Conservation (phyloP, 108 stramenopile species). For the Skeletonema potamos region DNA sequence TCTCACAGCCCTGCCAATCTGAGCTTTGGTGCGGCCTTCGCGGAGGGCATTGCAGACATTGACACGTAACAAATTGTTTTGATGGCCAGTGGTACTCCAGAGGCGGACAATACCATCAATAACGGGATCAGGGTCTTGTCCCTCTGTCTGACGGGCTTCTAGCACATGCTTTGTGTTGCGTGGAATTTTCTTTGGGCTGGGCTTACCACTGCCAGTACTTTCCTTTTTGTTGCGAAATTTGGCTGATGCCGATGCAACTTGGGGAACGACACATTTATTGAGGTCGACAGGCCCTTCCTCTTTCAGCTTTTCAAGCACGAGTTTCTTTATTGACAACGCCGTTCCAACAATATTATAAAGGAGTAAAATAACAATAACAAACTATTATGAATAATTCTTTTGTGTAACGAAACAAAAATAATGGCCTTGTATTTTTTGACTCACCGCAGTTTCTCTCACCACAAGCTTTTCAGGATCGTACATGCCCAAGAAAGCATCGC, state of each 20-base stretch:
- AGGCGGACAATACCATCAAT: not conserved
- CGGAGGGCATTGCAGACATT: not conserved
- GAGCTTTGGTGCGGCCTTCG: not conserved
- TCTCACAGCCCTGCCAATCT: not conserved
- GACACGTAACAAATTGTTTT: not conserved
- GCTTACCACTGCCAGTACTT: not conserved
- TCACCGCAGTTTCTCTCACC: slow-evolving; percentile 10
- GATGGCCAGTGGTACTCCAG: not conserved
- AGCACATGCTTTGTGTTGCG: not conserved
- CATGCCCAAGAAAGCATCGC: slow-evolving; percentile 10
- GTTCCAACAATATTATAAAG: not conserved
- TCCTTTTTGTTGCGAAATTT: not conserved
- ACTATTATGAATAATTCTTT: too few species aligned
- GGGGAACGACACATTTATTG: not conserved
- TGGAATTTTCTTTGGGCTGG: not conserved
- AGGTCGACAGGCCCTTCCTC: not conserved
- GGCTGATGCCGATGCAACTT: not conserved
- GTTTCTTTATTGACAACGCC: too few species aligned
- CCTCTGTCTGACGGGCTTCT: not conserved
- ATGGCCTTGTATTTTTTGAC: not conserved
- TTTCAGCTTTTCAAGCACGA: not conserved
- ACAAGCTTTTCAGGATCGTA: slow-evolving; percentile 16
- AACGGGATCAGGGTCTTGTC: not conserved
- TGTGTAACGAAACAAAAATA: not conserved
- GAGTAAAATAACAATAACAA: not conserved